A percentile compares a stretch with the other conserved stretches of the same genome.
Evolutionary conservation across 164 flowering plant species (phyloP).

Genomic region (Houttuynia cordata): DNA sequence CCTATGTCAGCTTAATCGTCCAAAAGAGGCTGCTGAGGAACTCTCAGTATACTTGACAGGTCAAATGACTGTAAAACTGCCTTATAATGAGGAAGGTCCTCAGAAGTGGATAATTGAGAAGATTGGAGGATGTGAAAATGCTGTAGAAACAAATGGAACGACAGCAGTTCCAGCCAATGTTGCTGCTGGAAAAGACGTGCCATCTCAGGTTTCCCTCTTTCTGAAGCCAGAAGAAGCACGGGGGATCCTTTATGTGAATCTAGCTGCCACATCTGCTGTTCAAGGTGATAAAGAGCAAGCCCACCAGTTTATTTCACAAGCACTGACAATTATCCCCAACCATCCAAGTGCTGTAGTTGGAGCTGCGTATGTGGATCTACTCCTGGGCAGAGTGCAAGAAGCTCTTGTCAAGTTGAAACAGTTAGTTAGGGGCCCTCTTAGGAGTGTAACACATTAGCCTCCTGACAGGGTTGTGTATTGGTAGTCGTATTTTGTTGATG

Average conservation of each 20-base stretch:
- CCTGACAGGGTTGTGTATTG: constrained; percentile 23
- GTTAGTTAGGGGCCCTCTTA: constrained; percentile 42
- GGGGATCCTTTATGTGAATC: constrained; percentile 52
- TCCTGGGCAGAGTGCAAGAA: constrained; percentile 50
- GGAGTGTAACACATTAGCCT: constrained; percentile 22
- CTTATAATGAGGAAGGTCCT: constrained; percentile 60
- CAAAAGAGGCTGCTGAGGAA: constrained; percentile 76
- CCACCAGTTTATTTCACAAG: constrained; percentile 29
- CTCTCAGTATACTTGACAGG: constrained; percentile 42
- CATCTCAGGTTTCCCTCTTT: constrained; percentile 20
- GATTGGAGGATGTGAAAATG: constrained; percentile 21
- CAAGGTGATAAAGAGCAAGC: constrained; percentile 79
- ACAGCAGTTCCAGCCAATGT: constrained; percentile 14
- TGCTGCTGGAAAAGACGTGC: constrained; percentile 14
- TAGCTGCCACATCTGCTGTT: constrained; percentile 47
- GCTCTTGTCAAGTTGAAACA: constrained; percentile 66
- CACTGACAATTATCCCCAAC: constrained; percentile 39
- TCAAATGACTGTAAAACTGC: constrained; percentile 36
- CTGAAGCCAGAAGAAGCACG: constrained; percentile 73
- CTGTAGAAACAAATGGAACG: constrained; percentile 36
- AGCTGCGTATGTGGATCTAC: constrained; percentile 59
- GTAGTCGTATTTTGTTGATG: background rate
- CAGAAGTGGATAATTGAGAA: constrained; percentile 46
- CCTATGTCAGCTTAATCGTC: constrained; percentile 58
- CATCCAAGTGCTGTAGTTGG: constrained; percentile 48